Evolutionary conservation across 2,329 filamentous ascomycete species (phyloP), one percentile per base, ranked within the genome.

Genomic region (Fusarium pilosicola): DNA sequence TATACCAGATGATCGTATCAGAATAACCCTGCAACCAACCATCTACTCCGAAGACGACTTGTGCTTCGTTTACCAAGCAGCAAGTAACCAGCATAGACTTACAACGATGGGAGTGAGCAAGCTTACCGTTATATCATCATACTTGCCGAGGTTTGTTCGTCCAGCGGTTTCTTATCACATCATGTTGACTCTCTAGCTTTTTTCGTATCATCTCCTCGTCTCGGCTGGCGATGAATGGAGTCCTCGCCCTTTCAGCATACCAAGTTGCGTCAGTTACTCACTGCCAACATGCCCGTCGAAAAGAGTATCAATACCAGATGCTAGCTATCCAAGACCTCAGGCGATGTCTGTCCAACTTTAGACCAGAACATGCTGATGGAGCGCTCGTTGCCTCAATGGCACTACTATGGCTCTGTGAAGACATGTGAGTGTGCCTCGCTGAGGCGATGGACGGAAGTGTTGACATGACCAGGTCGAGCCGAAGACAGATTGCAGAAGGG

Each of bases 271-370:
- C 64, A 11, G 54, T 54, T 14, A 64, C 55, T 7, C 54, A 71
- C 3, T 71, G 69, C 7, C 42, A 71, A 55, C 64, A 64, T 38
- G 69, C 69, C 48, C 57, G 69, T 7, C 57, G 64, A 6, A 71
- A 68, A 56, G 68, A 71, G 20, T 71, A 71, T 30, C 69, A 71
- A 18, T 71, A 68, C 6, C 69, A 71, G 26, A 71, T 68, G 69
- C 36, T 71, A 14, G 69, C 69, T 11, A 71, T 71, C 28, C 56
- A 71, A 9, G 69, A 71, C 20, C 39, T 71, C 4, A 48, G 68
- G 7, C 36, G 62, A 22, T 71, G 57, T 10, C 30, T 71, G 6
- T 51, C 57, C 24, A 49, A 68, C 20, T 71, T 71, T 15, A 58
- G 58, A 3, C 42, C 45, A 6, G 68, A 64, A 15, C 51, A 72